These are phyloP conservation scores for Thecaphora frezii DNA, from an alignment of 1,284 basidiomycete species.

Conservation along the genomic window DNA sequence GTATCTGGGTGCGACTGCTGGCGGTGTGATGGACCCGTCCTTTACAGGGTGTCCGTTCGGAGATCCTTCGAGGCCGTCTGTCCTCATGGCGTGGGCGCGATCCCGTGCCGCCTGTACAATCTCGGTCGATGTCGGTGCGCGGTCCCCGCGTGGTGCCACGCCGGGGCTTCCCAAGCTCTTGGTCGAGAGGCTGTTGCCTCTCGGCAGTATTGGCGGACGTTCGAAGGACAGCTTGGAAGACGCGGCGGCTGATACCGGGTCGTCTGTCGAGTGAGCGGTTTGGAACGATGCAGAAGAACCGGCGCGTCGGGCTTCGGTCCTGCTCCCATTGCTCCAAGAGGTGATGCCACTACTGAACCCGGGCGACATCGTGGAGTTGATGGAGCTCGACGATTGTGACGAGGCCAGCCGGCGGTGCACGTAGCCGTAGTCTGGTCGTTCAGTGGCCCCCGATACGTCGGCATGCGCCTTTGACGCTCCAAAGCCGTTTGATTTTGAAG, in stretches of 20 bases:
- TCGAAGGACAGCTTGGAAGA: too few species aligned
- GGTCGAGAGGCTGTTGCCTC: not conserved
- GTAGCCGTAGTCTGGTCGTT: too few species aligned
- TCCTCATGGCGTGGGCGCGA: not conserved
- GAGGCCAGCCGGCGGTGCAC: not conserved
- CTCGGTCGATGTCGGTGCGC: not conserved
- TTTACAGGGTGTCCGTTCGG: too few species aligned
- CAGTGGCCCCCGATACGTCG: too few species aligned
- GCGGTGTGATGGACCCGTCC: not conserved
- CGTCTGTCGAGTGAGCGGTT: not conserved
- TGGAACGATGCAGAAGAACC: not conserved
- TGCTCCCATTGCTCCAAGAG: not conserved
- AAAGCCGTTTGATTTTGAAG: not conserved
- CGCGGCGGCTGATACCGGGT: not conserved
- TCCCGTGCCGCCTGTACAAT: not conserved
- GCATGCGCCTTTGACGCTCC: too few species aligned
- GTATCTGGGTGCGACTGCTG: not conserved
- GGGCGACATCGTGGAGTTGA: not conserved
- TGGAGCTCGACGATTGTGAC: not conserved
- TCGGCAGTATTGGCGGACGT: not conserved
- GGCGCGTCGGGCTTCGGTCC: not conserved
- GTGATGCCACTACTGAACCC: not conserved
- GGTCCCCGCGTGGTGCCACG: not conserved
- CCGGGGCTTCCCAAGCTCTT: not conserved
- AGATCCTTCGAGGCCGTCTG: not conserved